Conservation (phyloP, 2,329 filamentous ascomycete species). For the Cryphonectria nitschkei region DNA sequence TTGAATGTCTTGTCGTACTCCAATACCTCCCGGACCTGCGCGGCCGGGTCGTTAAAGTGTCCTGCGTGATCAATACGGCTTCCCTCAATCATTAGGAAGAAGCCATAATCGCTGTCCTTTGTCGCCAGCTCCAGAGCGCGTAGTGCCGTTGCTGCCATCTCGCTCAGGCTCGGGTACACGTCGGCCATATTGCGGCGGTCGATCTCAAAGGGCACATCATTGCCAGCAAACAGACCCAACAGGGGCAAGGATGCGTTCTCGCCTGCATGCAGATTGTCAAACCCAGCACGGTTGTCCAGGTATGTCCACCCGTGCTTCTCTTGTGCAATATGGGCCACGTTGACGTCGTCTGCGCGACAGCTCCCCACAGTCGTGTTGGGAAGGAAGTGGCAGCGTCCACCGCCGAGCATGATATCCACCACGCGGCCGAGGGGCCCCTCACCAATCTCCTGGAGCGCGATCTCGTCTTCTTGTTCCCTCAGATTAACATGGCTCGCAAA, state of each 20-base stretch:
- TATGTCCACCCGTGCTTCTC: constrained; percentile 81
- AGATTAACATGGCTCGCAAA: constrained; percentile 87
- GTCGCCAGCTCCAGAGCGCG: constrained; percentile 81
- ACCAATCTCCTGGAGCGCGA: constrained; percentile 90
- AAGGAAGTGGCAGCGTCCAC: constrained; percentile 90
- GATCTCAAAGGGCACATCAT: constrained; percentile 90
- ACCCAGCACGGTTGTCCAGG: constrained; percentile 70
- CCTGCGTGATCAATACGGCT: constrained; percentile 96
- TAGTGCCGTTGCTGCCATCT: constrained; percentile 87
- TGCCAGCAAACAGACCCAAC: constrained; percentile 80
- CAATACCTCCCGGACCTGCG: constrained; percentile 89
- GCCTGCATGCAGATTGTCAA: constrained; percentile 73
- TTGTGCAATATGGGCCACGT: constrained; percentile 74
- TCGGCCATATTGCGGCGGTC: constrained; percentile 81
- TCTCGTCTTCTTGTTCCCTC: constrained; percentile 82
- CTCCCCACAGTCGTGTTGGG: constrained; percentile 80
- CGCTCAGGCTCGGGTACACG: constrained; percentile 83
- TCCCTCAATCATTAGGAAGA: constrained; percentile 98
- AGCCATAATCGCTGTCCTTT: constrained; percentile 82
- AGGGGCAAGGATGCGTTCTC: constrained; percentile 75
- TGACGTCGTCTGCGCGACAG: constrained; percentile 78
- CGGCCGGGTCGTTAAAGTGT: constrained; percentile 80
- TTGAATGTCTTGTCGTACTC: constrained; percentile 89
- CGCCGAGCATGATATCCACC: constrained; percentile 91
- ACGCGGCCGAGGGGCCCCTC: constrained; percentile 83